Conservation (phyloP, 2,329 filamentous ascomycete species). For the Ophiosphaerella herpotricha region DNA sequence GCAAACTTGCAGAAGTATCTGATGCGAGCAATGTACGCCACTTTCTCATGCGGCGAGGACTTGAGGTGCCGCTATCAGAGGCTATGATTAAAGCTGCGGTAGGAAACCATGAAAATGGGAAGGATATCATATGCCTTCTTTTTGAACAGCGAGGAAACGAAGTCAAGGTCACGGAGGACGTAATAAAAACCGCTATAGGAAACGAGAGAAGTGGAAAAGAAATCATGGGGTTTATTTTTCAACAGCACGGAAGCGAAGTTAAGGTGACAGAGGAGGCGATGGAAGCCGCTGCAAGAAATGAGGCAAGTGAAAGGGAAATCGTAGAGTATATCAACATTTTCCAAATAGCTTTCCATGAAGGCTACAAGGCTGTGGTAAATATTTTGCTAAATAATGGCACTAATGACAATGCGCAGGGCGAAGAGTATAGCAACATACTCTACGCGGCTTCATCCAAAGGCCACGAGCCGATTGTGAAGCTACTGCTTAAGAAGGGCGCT, state of each 20-base stretch:
- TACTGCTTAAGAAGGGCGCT: constrained; percentile 1
- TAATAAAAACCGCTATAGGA: background rate
- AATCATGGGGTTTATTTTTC: background rate
- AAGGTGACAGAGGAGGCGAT: background rate
- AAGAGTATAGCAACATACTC: background rate
- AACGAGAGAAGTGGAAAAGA: background rate
- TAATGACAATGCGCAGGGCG: background rate
- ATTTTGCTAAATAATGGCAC: too few relatives aligned
- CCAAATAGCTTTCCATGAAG: background rate
- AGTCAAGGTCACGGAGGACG: background rate
- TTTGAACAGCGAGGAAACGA: background rate
- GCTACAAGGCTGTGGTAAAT: background rate
- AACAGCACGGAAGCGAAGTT: background rate
- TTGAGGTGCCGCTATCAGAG: background rate
- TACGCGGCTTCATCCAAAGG: background rate
- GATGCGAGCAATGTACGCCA: background rate
- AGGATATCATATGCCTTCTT: background rate
- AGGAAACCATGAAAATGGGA: background rate
- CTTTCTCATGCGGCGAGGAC: background rate
- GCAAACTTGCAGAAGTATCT: background rate
- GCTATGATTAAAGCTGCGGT: background rate
- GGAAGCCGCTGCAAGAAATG: background rate
- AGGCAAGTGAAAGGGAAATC: background rate
- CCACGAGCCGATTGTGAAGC: background rate
- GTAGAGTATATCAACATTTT: background rate